Conservation (phyloP, 2,329 filamentous ascomycete genomes). For the Knoxdaviesia capensis region DNA sequence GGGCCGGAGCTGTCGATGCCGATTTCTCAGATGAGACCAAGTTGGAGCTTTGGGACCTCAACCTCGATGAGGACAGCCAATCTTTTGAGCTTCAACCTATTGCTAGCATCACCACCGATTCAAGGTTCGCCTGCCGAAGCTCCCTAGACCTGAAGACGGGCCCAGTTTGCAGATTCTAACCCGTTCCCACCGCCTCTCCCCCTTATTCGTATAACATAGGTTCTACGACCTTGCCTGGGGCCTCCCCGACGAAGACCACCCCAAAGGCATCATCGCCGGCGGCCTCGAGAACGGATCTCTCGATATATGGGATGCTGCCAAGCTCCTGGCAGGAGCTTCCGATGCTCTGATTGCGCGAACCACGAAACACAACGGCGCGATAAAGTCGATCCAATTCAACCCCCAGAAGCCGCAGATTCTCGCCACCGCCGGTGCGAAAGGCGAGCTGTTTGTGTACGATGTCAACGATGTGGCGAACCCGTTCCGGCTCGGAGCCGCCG, state of each 20-base stretch:
- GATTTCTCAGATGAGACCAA: conserved; percentile 97
- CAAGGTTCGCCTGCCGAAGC: conserved; percentile 39
- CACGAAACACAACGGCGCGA: conserved; percentile 75
- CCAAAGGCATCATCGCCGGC: conserved; percentile 79
- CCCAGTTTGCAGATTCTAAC: no score
- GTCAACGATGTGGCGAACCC: conserved; percentile 76
- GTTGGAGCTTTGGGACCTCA: conserved; percentile 89
- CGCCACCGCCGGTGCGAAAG: conserved; percentile 82
- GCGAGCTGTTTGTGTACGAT: conserved; percentile 91
- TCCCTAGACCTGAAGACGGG: no score
- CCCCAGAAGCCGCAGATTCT: conserved; percentile 77
- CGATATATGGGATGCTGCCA: conserved; percentile 78
- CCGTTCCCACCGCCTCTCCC: no score
- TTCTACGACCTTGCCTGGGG: conserved; percentile 98
- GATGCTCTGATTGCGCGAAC: conserved; percentile 75
- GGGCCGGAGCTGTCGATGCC: conserved; percentile 84
- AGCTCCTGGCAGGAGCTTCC: conserved; percentile 33
- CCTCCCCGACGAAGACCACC: conserved; percentile 55
- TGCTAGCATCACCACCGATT: conserved; percentile 69
- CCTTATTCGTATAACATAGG: conserved; percentile 21
- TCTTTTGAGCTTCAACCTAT: conserved; percentile 71
- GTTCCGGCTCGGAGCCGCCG: conserved; percentile 71
- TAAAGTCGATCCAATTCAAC: conserved; percentile 95
- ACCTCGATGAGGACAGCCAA: conserved; percentile 55
- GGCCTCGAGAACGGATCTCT: conserved; percentile 87